These are phyloP conservation scores for Isabelozyma gotoi DNA, from an alignment of 805 yeast species.

Conservation along the genomic window DNA sequence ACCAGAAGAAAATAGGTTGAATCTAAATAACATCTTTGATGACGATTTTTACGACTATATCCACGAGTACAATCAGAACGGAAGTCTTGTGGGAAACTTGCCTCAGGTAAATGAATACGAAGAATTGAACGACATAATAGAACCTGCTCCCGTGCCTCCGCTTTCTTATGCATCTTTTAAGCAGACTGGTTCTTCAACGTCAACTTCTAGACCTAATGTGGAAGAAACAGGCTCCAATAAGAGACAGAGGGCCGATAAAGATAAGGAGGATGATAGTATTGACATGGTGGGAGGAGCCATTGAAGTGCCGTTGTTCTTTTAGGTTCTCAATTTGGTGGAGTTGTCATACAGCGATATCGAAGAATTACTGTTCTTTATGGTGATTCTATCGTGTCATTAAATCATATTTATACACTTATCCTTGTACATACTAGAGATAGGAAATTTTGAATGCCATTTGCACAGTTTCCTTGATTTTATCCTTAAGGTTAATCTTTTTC, in stretches of 20 bases:
- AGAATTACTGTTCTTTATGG: no score
- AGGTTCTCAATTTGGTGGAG: not conserved
- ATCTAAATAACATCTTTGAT: constrained; percentile 23
- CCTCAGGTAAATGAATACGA: not conserved
- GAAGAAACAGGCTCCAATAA: not conserved
- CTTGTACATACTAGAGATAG: constrained; percentile 23
- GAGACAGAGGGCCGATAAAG: not conserved
- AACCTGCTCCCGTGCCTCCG: not conserved
- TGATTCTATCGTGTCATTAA: no score
- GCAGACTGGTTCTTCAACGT: no score
- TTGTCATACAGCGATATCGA: not conserved
- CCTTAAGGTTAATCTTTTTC: constrained; percentile 25
- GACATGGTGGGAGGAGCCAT: constrained; percentile 43
- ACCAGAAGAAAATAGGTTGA: constrained; percentile 6
- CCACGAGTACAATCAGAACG: constrained; percentile 11
- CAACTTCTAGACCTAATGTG: not conserved
- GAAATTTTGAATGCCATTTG: constrained; percentile 46
- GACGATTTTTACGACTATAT: constrained; percentile 24
- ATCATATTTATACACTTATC: not conserved
- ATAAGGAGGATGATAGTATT: constrained; percentile 4
- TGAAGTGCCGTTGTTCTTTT: constrained; percentile 45
- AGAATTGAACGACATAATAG: not conserved
- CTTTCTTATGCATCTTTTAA: constrained; percentile 6
- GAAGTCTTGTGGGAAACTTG: not conserved
- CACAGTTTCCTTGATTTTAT: constrained; percentile 34